phyloP scores from a whole-genome alignment of 2,329 filamentous ascomycete genomes.

The Bipolaris cookei region DNA sequence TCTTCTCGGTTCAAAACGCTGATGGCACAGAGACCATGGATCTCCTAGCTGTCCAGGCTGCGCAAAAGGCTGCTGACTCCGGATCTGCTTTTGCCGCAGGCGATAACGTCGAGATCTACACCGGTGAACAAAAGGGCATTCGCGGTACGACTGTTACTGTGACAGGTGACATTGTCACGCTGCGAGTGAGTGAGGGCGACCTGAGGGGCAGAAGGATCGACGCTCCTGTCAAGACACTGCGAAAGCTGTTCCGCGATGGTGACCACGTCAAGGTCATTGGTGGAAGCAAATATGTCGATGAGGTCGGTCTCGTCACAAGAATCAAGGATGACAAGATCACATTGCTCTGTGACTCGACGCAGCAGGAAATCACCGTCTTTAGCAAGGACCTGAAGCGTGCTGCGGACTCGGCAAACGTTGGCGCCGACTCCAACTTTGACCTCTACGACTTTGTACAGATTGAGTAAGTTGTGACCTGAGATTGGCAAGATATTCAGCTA shows the following conservation, averaged over 20 bases:
- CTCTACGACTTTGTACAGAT: slow-evolving; percentile 94
- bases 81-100: slow-evolving; percentile 88
- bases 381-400: slow-evolving; percentile 96
- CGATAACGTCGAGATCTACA: slow-evolving; percentile 95
- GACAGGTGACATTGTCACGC: slow-evolving; percentile 88
- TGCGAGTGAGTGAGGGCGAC: slow-evolving; percentile 82
- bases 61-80: slow-evolving; percentile 81
- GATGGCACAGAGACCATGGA: slow-evolving; percentile 95
- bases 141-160: slow-evolving; percentile 85
- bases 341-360: slow-evolving; percentile 88
- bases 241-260: slow-evolving; percentile 90
- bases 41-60: slow-evolving; percentile 86
- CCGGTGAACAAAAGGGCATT: slow-evolving; percentile 92
- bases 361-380: slow-evolving; percentile 94
- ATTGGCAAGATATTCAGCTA: slow-evolving; percentile 12
- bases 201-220: slow-evolving; percentile 85
- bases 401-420: slow-evolving; percentile 86
- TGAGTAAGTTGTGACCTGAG: slow-evolving; percentile 61
- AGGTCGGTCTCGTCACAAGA: slow-evolving; percentile 95
- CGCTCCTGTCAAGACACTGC: slow-evolving; percentile 87
- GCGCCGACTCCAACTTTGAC: slow-evolving; percentile 84
- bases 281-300: slow-evolving; percentile 90
- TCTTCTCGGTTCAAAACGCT: slow-evolving; percentile 84
- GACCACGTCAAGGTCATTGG: slow-evolving; percentile 99
- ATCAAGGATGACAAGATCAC: slow-evolving; percentile 93